Conservation (phyloP, 495 filamentous ascomycete genomes). For the Penicillium robsamsonii region DNA sequence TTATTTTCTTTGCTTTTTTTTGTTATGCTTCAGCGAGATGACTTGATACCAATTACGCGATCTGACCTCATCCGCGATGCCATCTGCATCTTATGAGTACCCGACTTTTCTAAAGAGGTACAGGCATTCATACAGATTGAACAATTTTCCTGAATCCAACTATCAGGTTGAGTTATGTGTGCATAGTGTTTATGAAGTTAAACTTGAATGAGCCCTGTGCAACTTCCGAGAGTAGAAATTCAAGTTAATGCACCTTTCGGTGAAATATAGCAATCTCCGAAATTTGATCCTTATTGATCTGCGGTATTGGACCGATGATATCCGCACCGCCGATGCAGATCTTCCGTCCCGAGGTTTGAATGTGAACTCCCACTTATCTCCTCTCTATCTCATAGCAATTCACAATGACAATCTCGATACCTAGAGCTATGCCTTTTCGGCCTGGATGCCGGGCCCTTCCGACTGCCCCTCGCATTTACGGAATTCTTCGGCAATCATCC, state of each 20-base stretch:
- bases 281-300: background rate
- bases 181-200: background rate
- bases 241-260: background rate
- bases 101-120: constrained; percentile 1
- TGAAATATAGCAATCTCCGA: background rate
- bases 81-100: constrained; percentile 8
- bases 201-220: background rate
- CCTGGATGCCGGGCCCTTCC: background rate
- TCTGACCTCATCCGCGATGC: constrained; percentile 13
- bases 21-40: constrained; percentile 19
- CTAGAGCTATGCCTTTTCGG: constrained; percentile 7
- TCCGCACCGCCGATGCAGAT: constrained; percentile 12
- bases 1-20: constrained; percentile 12
- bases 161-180: background rate
- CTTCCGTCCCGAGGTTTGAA: constrained; percentile 5
- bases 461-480: background rate
- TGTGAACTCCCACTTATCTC: constrained; percentile 11
- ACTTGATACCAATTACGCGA: constrained; percentile 21
- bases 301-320: constrained; percentile 4
- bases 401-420: constrained; percentile 13
- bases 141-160: constrained; percentile 1
- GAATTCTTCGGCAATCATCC: constrained; percentile 16
- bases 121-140: constrained; percentile 6
- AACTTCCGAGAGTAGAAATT: background rate
- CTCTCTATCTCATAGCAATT: background rate